A percentile compares a stretch with the other conserved stretches of the same genome.
These are phyloP conservation scores for Aspergillus piperis DNA, from an alignment of 2,329 filamentous ascomycete genomes.

Conservation along the genomic window DNA sequence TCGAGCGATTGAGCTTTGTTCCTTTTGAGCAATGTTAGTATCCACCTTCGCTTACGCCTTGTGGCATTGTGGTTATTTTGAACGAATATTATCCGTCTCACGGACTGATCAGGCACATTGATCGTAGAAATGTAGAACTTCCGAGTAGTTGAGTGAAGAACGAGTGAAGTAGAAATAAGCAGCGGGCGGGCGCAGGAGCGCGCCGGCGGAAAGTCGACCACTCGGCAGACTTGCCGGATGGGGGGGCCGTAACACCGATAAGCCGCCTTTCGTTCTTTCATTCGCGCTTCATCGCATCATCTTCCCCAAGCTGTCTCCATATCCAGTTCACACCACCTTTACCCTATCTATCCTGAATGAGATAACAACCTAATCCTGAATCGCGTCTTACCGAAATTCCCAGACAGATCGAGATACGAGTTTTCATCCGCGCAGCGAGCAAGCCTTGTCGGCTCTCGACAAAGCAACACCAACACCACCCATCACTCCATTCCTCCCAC, in stretches of 20 bases:
- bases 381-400: background rate
- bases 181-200: background rate
- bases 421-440: background rate
- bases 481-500: background rate
- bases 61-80: background rate
- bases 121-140: background rate
- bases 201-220: background rate
- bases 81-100: background rate
- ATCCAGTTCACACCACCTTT: background rate
- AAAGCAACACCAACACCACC: background rate
- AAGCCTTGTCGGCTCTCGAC: background rate
- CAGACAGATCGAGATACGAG: background rate
- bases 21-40: background rate
- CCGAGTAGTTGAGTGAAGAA: background rate
- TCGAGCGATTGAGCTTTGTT: conserved; percentile 2
- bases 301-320: background rate
- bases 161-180: background rate
- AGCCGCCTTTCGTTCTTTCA: background rate
- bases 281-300: background rate
- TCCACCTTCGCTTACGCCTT: background rate
- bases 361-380: background rate
- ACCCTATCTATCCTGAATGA: too few species aligned
- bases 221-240: conserved; percentile 13
- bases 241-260: conserved; percentile 6
- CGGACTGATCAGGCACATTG: too few species aligned